Percentiles rank a stretch among this genome's conserved stretches.
Evolutionary conservation across 345 rosid species (phyloP).

Genomic region (Heritiera littoralis): DNA sequence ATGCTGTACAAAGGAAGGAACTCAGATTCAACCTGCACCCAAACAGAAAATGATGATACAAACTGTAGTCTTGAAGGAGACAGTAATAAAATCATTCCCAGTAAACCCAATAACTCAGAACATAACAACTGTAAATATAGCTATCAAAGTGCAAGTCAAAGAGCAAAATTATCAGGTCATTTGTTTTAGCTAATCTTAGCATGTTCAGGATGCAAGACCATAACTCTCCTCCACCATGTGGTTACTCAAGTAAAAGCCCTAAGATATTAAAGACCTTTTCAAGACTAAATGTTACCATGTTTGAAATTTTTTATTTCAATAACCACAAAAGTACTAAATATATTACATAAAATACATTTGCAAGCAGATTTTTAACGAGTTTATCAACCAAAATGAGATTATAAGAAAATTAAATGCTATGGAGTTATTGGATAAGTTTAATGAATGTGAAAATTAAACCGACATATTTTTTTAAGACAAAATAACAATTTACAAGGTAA

Average conservation of each 20-base stretch:
- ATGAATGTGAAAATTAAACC: no score
- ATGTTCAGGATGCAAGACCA: neutral
- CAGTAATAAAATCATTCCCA: neutral
- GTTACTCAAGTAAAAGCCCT: neutral
- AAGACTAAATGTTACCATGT: neutral
- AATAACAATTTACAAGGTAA: no score
- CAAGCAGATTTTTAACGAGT: no score
- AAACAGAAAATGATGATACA: constrained; percentile 11
- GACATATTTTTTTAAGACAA: no score
- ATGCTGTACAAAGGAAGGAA: constrained; percentile 78
- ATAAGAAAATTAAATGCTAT: no score
- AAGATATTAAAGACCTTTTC: neutral
- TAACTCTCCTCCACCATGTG: neutral
- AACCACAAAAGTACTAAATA: no score
- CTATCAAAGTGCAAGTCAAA: neutral
- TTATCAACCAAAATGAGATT: no score
- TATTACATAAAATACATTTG: no score
- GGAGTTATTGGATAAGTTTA: no score
- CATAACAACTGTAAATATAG: neutral
- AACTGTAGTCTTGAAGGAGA: neutral
- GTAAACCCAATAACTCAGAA: neutral
- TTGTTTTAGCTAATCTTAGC: neutral
- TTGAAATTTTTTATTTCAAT: no score
- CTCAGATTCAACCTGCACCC: constrained; percentile 82
- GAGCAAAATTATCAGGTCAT: neutral